These are phyloP conservation scores for Penium margaritaceum DNA, from an alignment of 139 green algal genomes.

Conservation along the genomic window DNA sequence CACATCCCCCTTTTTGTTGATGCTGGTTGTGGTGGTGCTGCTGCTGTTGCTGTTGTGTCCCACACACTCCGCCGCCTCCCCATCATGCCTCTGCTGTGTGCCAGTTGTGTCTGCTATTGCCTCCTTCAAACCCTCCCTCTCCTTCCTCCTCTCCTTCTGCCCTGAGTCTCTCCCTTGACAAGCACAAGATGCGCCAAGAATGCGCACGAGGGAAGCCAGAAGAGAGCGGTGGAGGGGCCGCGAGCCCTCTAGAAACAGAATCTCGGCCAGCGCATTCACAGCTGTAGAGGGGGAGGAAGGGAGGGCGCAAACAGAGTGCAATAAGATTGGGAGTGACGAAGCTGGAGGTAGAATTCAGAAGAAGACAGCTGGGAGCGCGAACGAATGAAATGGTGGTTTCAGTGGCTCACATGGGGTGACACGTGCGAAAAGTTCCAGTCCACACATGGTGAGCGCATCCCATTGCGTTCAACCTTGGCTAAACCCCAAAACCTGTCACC, in stretches of 20 bases:
- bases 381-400: not conserved
- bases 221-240: not conserved
- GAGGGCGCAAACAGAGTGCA: not conserved
- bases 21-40: too few species aligned
- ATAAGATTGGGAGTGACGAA: not conserved
- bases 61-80: not conserved
- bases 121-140: too few species aligned
- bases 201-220: not conserved
- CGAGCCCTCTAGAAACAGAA: conserved; percentile 18
- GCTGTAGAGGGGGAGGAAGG: not conserved
- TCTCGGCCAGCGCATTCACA: conserved; percentile 1
- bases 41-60: too few species aligned
- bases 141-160: too few species aligned
- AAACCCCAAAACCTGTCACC: too few species aligned
- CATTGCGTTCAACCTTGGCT: too few species aligned
- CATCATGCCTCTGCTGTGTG: not conserved
- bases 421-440: too few species aligned
- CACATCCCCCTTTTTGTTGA: too few species aligned
- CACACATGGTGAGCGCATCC: too few species aligned
- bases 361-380: not conserved
- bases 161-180: too few species aligned
- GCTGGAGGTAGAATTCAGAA: not conserved
- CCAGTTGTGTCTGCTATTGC: not conserved
- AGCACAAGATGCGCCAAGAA: too few species aligned
- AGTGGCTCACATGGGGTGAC: too few species aligned